Conservation (phyloP, 441 rosid genomes). For the Erodium texanum region DNA sequence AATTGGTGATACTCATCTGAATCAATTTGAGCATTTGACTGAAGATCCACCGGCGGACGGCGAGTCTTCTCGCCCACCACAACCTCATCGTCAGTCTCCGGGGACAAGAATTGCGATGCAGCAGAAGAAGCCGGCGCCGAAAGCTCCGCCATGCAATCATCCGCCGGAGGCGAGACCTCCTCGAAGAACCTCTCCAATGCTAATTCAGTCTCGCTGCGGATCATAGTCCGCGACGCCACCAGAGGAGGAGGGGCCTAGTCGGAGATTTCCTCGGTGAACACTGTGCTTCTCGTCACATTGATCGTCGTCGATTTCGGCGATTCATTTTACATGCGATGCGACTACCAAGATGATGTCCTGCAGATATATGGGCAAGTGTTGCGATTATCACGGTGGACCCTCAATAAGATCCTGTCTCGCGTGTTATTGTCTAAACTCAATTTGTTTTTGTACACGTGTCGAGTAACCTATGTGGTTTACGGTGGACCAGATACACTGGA, state of each 20-base stretch:
- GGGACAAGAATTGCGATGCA: background rate
- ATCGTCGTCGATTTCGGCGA: background rate
- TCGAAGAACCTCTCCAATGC: constrained; percentile 4
- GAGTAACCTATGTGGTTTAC: background rate
- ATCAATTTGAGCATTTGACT: background rate
- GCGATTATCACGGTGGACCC: background rate
- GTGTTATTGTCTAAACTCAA: background rate
- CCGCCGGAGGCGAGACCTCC: constrained; percentile 2
- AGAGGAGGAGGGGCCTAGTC: background rate
- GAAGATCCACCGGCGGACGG: background rate
- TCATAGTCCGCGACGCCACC: background rate
- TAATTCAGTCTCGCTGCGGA: background rate
- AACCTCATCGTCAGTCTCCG: background rate
- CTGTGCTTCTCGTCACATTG: background rate
- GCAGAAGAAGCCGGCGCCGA: background rate
- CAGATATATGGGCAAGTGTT: background rate
- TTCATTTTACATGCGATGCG: background rate
- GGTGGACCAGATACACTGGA: background rate
- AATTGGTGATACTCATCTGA: background rate
- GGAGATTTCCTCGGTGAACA: background rate
- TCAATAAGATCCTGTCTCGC: background rate
- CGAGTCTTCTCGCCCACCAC: constrained; percentile 3
- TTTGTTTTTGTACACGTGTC: background rate
- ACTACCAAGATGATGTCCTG: background rate
- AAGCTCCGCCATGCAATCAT: background rate